Percentiles rank a stretch among this genome's conserved stretches.
Conservation (phyloP, 1,284 basidiomycete species). For the Coniferiporia sulphurascens region DNA sequence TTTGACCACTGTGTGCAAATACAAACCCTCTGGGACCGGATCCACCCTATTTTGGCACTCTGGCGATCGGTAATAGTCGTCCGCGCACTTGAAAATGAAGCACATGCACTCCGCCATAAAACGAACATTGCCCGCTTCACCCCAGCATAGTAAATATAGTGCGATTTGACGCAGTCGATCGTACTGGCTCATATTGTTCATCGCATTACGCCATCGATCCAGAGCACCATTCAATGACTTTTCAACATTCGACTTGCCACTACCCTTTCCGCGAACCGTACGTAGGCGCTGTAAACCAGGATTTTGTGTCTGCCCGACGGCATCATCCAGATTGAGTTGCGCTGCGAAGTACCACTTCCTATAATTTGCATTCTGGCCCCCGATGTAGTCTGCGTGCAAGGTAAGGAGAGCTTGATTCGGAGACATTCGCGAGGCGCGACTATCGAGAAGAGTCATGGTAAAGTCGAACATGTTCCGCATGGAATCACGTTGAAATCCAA, state of each 20-base stretch:
- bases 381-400: constrained; percentile 97
- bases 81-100: constrained; percentile 99
- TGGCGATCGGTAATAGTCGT: constrained; percentile 97
- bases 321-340: constrained; percentile 98
- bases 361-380: constrained; percentile 95
- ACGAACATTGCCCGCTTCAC: constrained; percentile 95
- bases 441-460: constrained; percentile 96
- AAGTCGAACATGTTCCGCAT: constrained; percentile 98
- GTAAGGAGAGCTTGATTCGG: constrained; percentile 95
- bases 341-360: constrained; percentile 99
- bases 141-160: constrained; percentile 96
- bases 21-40: constrained; percentile 92
- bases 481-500: constrained; percentile 94
- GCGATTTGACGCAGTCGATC: constrained; percentile 96
- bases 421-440: constrained; percentile 96
- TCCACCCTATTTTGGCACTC: constrained; percentile 97
- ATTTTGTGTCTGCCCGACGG: constrained; percentile 93
- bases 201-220: constrained; percentile 94
- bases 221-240: constrained; percentile 93
- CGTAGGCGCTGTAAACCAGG: constrained; percentile 87
- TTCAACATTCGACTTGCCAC: constrained; percentile 43
- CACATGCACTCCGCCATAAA: constrained; percentile 97
- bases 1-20: constrained; percentile 89
- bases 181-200: constrained; percentile 99
- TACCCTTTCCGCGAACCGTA: constrained; percentile 63